Evolutionary conservation across 208 protist genomes (phyloP).

Genomic region (Leishmania lainsoni): DNA sequence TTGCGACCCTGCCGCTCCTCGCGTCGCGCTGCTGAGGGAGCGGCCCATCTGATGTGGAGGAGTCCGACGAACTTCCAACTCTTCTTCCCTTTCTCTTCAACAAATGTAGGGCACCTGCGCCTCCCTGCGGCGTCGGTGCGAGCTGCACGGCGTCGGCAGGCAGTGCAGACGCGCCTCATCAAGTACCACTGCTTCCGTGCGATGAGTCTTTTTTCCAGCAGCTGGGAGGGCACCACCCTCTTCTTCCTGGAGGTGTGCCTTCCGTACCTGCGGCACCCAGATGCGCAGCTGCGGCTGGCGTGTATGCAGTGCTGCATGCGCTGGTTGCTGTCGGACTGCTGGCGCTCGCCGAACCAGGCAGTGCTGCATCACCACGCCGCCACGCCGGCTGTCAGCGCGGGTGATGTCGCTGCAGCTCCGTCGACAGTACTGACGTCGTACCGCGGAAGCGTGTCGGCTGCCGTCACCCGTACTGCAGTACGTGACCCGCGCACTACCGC

Average conservation of each 20-base stretch:
- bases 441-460: constrained; percentile 9
- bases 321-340: constrained; percentile 45
- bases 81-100: not conserved
- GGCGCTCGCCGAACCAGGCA: constrained; percentile 21
- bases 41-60: constrained; percentile 4
- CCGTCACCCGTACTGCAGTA: constrained; percentile 25
- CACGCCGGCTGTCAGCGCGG: not conserved
- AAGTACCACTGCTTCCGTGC: constrained; percentile 76
- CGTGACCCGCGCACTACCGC: constrained; percentile 23
- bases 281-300: constrained; percentile 57
- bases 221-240: constrained; percentile 55
- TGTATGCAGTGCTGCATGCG: constrained; percentile 65
- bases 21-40: not conserved
- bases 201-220: constrained; percentile 51
- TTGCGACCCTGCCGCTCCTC: not conserved
- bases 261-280: constrained; percentile 67
- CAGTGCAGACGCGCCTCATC: constrained; percentile 26
- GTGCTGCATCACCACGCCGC: not conserved
- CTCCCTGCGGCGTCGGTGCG: not conserved
- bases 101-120: not conserved
- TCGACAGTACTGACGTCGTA: not conserved
- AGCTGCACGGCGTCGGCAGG: constrained; percentile 12
- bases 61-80: not conserved
- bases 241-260: constrained; percentile 75
- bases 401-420: not conserved